Percentiles rank a stretch among this genome's conserved stretches.
phyloP scores from a whole-genome alignment of 441 rosid species.

The Manihot esculenta region DNA sequence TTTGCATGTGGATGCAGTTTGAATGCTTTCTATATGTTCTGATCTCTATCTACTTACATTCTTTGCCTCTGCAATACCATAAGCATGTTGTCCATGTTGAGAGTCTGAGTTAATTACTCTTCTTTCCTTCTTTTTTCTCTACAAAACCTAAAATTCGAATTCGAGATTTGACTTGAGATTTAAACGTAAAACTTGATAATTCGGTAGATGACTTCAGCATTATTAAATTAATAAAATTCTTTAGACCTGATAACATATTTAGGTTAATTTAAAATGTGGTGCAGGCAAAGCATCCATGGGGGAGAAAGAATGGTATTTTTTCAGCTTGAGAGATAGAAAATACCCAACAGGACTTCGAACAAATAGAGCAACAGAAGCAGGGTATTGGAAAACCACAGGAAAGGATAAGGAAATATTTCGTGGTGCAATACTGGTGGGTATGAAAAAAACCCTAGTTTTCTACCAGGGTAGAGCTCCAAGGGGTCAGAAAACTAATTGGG shows the following conservation, averaged over 20 bases:
- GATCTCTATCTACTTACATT: no score
- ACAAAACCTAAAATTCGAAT: no score
- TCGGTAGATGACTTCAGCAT: no score
- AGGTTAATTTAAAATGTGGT: neutral
- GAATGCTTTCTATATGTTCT: no score
- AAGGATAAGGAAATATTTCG: conserved; percentile 78
- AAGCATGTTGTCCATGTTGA: no score
- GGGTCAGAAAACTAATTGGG: conserved; percentile 95
- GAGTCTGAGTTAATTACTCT: no score
- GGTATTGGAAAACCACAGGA: conserved; percentile 98
- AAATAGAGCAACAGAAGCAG: conserved; percentile 84
- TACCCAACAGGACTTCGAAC: conserved; percentile 97
- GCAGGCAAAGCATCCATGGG: conserved; percentile 93
- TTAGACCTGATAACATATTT: no score
- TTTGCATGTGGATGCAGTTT: neutral
- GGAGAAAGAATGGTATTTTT: conserved; percentile 94
- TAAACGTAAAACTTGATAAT: no score
- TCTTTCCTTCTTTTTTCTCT: no score
- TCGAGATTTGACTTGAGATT: no score
- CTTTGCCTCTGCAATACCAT: no score
- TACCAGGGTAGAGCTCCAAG: conserved; percentile 95
- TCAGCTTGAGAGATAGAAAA: conserved; percentile 78
- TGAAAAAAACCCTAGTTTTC: conserved; percentile 98
- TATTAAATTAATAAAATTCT: no score
- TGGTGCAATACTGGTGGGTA: conserved; percentile 64